Percentiles rank a stretch among this genome's conserved stretches.
Conservation (phyloP, 2,329 filamentous ascomycete genomes). For the Waltergamsia citrina region DNA sequence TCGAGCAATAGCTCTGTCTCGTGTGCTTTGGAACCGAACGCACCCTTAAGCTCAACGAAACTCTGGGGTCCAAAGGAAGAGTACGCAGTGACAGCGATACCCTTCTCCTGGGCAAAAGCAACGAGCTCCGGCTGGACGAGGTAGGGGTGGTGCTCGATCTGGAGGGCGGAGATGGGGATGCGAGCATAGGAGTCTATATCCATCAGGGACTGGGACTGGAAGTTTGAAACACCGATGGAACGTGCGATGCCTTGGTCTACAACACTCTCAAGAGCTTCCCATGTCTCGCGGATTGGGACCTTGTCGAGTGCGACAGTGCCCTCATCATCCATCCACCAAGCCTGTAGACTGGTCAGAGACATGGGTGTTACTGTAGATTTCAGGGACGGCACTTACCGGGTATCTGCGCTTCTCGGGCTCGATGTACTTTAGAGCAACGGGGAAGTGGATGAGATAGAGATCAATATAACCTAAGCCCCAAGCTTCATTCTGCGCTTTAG, state of each 20-base stretch:
- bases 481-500: constrained; percentile 64
- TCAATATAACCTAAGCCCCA: constrained; percentile 83
- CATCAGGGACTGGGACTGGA: constrained; percentile 50
- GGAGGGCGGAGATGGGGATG: constrained; percentile 42
- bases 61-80: constrained; percentile 53
- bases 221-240: constrained; percentile 74
- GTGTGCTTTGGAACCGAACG: not conserved
- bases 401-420: constrained; percentile 27
- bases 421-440: constrained; percentile 32
- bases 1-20: constrained; percentile 17
- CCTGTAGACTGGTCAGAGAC: too few species aligned
- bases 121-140: constrained; percentile 49
- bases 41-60: constrained; percentile 19
- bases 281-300: constrained; percentile 67
- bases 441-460: constrained; percentile 70
- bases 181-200: constrained; percentile 52
- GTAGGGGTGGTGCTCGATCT: constrained; percentile 64
- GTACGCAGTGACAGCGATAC: constrained; percentile 54
- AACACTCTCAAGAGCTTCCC: constrained; percentile 65
- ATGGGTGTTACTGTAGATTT: too few species aligned
- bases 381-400: too few species aligned
- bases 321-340: constrained; percentile 25
- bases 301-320: constrained; percentile 42
- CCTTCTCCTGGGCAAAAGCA: constrained; percentile 43
- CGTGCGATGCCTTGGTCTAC: constrained; percentile 56